phyloP scores from a whole-genome alignment of 805 yeast species.

The Pichia paraexigua region DNA sequence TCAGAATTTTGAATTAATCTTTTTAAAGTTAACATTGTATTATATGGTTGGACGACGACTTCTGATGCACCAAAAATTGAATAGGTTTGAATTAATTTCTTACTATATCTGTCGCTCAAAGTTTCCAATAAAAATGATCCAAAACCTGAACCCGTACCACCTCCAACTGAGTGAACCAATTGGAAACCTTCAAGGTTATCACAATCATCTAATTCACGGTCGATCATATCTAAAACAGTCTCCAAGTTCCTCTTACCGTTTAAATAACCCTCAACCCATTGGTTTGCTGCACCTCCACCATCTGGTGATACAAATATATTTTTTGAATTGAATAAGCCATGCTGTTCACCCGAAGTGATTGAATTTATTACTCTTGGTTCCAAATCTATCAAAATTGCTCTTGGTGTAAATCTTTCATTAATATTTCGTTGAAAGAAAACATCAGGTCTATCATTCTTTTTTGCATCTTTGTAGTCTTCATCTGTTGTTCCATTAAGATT shows the following conservation, averaged over 20 bases:
- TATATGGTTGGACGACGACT: constrained; percentile 97
- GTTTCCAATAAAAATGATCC: constrained; percentile 64
- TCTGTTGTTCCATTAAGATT: constrained; percentile 24
- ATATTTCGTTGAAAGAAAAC: constrained; percentile 76
- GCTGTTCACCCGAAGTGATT: constrained; percentile 25
- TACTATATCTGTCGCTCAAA: constrained; percentile 71
- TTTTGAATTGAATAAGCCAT: constrained; percentile 68
- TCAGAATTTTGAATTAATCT: constrained; percentile 81
- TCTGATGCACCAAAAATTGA: constrained; percentile 87
- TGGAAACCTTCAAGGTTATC: constrained; percentile 89
- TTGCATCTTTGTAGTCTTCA: constrained; percentile 14
- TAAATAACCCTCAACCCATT: constrained; percentile 87
- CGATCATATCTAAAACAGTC: constrained; percentile 72
- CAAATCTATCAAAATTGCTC: constrained; percentile 77
- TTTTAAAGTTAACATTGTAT: constrained; percentile 73
- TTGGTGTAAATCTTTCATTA: constrained; percentile 69
- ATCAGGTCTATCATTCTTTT: constrained; percentile 67
- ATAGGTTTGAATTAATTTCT: constrained; percentile 76
- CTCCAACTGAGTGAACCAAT: constrained; percentile 89
- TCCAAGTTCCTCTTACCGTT: constrained; percentile 66
- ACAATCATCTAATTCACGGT: constrained; percentile 82
- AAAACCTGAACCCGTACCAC: constrained; percentile 97
- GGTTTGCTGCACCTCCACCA: constrained; percentile 93
- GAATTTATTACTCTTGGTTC: constrained; percentile 84
- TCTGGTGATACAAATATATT: constrained; percentile 70